Base-by-base conservation (phyloP, 306 rosid genomes). In the Clitoria ternatea region DNA sequence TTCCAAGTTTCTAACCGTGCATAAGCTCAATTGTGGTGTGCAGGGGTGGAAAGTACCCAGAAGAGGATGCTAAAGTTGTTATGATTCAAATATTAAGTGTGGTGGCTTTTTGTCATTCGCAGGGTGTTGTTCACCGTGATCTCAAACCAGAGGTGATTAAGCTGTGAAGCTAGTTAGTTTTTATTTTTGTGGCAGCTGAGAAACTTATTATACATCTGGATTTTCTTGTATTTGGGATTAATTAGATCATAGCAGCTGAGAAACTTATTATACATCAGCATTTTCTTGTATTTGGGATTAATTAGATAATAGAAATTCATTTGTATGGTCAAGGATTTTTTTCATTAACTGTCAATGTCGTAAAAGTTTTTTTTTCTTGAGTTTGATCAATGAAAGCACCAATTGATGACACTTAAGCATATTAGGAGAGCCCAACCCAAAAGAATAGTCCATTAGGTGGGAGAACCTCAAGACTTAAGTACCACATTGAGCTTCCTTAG, bases 41-140 rank as follows among this genome's bases (percentile, higher is more conserved):
- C 52, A 88, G 95, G 80, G 95, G 91, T 67, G 95, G 95, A 15
- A 78, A 82, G 54, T 82, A 73, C 69, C 63, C 83, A 8, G 83
- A 82, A 77, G 79, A 77, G 13, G 85, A 81, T 52, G 85, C 85
- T 17, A 81, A 66, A 53, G 82, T 67, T 19, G 77, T 81, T 40
- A 77, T 81, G 79, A 72, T 72, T 62, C 85, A 81, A 70, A 72
- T 81, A 49, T 77, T 81, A 45, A 81, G 85, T 20, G 67, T 61
- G 19, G 67, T 61, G 12, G 49, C 67, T 2, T 61, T 61, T 37
- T 61, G 67, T 61, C 67, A 61, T 61, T 49, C 37, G 49, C 67
- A 61, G 33, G 67, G 67, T 36, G 67, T 61, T 37, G 67, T 61
- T 61, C 67, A 61, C 49, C 48, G 48, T 2, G 67, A 61, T 37